A percentile compares a stretch with the other conserved stretches of the same genome.
These are phyloP conservation scores for Flueggea neowawraea DNA, from an alignment of 441 rosid genomes.

Conservation along the genomic window DNA sequence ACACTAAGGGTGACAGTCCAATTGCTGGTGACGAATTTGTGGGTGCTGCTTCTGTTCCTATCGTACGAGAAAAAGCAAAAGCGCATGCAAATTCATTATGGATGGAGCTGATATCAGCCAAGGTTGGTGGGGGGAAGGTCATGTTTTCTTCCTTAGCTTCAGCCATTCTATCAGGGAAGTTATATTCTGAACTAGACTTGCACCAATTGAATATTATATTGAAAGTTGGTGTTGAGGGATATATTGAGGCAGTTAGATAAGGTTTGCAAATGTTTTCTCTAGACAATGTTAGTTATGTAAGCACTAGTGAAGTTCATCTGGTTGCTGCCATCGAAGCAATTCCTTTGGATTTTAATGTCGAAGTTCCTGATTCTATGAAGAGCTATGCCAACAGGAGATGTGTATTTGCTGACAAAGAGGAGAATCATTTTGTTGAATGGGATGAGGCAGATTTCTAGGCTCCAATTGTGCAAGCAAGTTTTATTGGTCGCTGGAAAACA, in stretches of 20 bases:
- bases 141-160: conserved; percentile 96
- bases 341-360: conserved; percentile 84
- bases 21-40: conserved; percentile 93
- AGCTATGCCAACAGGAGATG: conserved; percentile 83
- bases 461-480: no score
- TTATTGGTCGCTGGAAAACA: no score
- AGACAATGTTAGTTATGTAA: conserved; percentile 78
- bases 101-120: conserved; percentile 77
- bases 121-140: conserved; percentile 94
- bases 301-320: conserved; percentile 86
- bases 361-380: conserved; percentile 73
- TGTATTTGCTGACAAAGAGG: conserved; percentile 19
- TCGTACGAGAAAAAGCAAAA: conserved; percentile 87
- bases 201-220: conserved; percentile 89
- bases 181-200: conserved; percentile 86
- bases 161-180: conserved; percentile 75
- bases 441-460: no score
- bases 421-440: no score
- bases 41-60: conserved; percentile 71
- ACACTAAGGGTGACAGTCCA: conserved; percentile 49
- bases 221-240: conserved; percentile 97
- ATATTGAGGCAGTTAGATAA: conserved; percentile 79
- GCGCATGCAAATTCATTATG: conserved; percentile 61
- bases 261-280: conserved; percentile 90
- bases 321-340: conserved; percentile 85